Evolutionary conservation across 2,329 filamentous ascomycete genomes (phyloP), one percentile per base, ranked within the genome.

Genomic region (Diplocarpon mali): DNA sequence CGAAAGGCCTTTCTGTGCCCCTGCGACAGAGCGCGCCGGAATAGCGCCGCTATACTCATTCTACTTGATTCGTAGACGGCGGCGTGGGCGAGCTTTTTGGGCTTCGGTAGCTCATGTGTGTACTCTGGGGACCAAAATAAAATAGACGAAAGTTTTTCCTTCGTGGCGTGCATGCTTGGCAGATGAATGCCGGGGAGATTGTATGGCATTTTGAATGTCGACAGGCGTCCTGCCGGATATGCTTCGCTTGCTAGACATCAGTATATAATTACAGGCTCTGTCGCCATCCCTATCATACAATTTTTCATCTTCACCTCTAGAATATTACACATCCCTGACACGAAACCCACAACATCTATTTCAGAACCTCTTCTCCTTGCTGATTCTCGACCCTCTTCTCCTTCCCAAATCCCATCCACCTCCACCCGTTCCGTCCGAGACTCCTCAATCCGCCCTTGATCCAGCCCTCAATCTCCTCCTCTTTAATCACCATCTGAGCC

Each of bases 391-490:
- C 24, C 31, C 53, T 56, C 48, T 53, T 56, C 48, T 55, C 51
- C 36, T 47, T 45, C 36, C 48, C 45, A 40, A 54, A 53, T 2
- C 54, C 50, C 3, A 60, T 10, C 35, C 46, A 45, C 35, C 50
- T 41, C 37, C 50, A 38, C 1, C 53, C 58, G 15, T 42, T 43
- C 30, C 54, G 49, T 54, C 67, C 76, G 27, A 78, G 47, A 46
- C 67, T 65, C 42, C 76, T 67, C 39, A 80, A 46, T 47, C 69
- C 69, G 27, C 76, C 73, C 66, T 80, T 83, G 55, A 78, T 72
- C 70, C 78, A 80, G 14, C 81, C 82, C 62, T 84, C 76, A 48
- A 86, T 65, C 60, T 85, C 80, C 56, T 81, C 78, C 62, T 81
- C 73, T 0, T 78, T 75, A 12, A 83, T 71, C 24, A 70, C 69